Conservation (phyloP, 78 protist genomes). For the Dictyostelium purpureum region DNA sequence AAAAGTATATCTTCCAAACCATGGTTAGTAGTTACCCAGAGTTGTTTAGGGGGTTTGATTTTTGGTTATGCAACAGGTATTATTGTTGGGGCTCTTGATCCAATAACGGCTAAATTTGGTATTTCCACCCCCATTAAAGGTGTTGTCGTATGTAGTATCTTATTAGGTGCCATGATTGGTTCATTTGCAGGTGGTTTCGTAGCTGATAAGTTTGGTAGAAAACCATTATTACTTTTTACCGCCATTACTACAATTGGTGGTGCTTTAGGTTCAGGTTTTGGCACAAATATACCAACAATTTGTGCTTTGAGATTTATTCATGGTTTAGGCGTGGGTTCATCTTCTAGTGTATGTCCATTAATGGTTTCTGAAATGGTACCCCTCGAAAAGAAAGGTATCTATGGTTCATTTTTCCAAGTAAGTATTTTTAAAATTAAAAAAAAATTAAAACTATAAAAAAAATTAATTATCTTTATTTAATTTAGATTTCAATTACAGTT, state of each 20-base stretch:
- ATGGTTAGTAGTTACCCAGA: conserved; percentile 6
- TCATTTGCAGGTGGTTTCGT: conserved; percentile 55
- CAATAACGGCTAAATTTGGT: background rate
- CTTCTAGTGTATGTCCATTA: conserved; percentile 38
- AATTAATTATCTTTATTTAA: background rate
- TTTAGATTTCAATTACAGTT: conserved; percentile 51
- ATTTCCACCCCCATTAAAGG: conserved; percentile 26
- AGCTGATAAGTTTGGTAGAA: conserved; percentile 58
- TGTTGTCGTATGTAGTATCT: conserved; percentile 32
- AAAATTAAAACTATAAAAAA: background rate
- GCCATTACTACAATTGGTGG: conserved; percentile 42
- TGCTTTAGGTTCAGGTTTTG: conserved; percentile 43
- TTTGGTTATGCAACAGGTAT: conserved; percentile 75
- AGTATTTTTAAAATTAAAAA: background rate
- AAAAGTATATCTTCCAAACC: background rate
- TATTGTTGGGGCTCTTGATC: conserved; percentile 1
- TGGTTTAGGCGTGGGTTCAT: conserved; percentile 52
- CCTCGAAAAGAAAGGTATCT: conserved; percentile 7
- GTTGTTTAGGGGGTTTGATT: conserved; percentile 51
- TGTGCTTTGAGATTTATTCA: conserved; percentile 43
- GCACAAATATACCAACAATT: background rate
- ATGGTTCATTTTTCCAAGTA: conserved; percentile 58
- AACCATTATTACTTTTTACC: conserved; percentile 37
- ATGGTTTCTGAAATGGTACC: conserved; percentile 62
- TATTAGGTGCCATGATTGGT: conserved; percentile 68